phyloP scores from a whole-genome alignment of 495 filamentous ascomycete species.

The Xylaria venustula region DNA sequence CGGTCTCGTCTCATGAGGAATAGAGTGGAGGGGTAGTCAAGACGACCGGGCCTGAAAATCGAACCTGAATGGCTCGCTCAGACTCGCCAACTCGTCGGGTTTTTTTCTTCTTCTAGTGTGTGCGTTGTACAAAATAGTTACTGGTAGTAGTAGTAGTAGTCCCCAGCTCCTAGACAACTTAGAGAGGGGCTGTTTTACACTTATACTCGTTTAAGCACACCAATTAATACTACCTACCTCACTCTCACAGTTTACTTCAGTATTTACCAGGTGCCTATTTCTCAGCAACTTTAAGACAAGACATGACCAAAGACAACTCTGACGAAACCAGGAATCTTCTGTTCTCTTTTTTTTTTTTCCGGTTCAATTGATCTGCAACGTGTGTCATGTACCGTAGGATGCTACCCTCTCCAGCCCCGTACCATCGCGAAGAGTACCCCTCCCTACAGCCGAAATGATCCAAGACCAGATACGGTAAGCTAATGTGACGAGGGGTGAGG shows the following conservation, averaged over 20 bases:
- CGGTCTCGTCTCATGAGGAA: not conserved
- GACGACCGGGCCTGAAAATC: not conserved
- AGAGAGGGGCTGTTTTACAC: too few relatives aligned
- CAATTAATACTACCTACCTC: not conserved
- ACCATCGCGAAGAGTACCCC: not conserved
- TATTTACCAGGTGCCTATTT: too few relatives aligned
- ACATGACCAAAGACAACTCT: not conserved
- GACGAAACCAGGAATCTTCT: not conserved
- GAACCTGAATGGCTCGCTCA: not conserved
- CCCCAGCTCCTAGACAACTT: too few relatives aligned
- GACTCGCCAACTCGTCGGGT: not conserved
- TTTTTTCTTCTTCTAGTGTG: not conserved
- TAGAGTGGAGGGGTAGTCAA: not conserved
- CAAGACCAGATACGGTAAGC: conserved; percentile 6
- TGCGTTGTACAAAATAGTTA: not conserved
- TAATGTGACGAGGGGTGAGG: conserved; percentile 9
- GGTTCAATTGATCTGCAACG: not conserved
- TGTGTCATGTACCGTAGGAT: not conserved
- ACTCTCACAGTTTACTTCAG: too few relatives aligned
- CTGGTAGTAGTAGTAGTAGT: not conserved
- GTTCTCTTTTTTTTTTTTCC: not conserved
- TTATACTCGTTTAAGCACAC: too few relatives aligned
- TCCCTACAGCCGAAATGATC: not conserved
- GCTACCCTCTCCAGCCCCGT: not conserved
- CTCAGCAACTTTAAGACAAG: too few relatives aligned